phyloP scores from a whole-genome alignment of 139 green algal genomes.

The Tetradesmus obliquus region DNA sequence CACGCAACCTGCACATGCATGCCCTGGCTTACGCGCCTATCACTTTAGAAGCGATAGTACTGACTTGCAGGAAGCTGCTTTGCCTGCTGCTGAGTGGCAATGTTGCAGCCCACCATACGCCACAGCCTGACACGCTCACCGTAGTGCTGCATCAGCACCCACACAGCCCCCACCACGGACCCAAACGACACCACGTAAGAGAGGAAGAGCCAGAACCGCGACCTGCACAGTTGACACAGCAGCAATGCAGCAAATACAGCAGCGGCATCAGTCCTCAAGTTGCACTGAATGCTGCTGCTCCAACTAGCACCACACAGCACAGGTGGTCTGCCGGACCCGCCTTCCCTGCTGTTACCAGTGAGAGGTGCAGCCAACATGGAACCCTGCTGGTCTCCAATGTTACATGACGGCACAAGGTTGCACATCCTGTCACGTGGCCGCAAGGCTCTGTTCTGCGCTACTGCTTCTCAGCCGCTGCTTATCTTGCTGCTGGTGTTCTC shows the following conservation, averaged over 20 bases:
- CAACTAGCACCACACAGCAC: too few relatives aligned
- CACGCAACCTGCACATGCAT: too few relatives aligned
- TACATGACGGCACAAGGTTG: too few relatives aligned
- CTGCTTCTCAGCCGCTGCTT: neutral
- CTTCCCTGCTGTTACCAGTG: too few relatives aligned
- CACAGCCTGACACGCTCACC: constrained; percentile 27
- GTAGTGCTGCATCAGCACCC: constrained; percentile 84
- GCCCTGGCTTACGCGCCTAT: too few relatives aligned
- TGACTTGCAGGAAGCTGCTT: neutral
- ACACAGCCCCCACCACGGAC: constrained; percentile 72
- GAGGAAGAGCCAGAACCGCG: constrained; percentile 89
- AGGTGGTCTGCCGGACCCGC: too few relatives aligned
- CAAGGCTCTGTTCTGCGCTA: neutral
- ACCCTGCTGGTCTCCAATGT: too few relatives aligned
- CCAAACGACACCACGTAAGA: constrained; percentile 89
- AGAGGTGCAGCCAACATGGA: too few relatives aligned
- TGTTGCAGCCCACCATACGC: neutral
- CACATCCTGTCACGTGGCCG: neutral
- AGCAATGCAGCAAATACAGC: neutral
- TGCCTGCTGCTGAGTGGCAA: neutral
- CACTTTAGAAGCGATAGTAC: neutral
- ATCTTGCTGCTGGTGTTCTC: neutral
- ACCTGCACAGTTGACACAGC: constrained; percentile 44
- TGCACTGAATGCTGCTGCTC: too few relatives aligned
- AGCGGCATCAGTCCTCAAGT: neutral